These are phyloP conservation scores for Melanogaster broomeanus DNA, from an alignment of 768 basidiomycete species.

Conservation along the genomic window DNA sequence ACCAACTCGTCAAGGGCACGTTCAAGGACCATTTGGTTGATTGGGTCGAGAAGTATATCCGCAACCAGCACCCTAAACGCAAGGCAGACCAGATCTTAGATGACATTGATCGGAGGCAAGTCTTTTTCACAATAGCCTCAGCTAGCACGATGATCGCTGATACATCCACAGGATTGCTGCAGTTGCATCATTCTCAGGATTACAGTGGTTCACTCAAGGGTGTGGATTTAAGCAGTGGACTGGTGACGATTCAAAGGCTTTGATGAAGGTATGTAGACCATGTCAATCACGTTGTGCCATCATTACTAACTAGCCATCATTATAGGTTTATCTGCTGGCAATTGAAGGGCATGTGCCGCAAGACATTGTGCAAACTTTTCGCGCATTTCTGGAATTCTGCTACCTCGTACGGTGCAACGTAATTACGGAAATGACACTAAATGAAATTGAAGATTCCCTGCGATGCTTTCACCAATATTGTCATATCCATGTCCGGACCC, in stretches of 20 bases:
- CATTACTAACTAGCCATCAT: neutral
- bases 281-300: neutral
- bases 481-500: too few relatives aligned
- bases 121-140: neutral
- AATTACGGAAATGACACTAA: conserved; percentile 20
- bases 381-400: conserved; percentile 15
- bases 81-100: conserved; percentile 20
- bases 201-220: conserved; percentile 33
- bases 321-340: conserved; percentile 32
- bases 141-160: neutral
- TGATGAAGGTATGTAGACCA: conserved; percentile 38
- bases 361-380: conserved; percentile 15
- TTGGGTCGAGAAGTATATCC: conserved; percentile 7
- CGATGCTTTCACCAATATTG: conserved; percentile 20
- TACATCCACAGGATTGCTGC: conserved; percentile 25
- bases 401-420: conserved; percentile 12
- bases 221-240: conserved; percentile 40
- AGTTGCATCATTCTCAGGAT: conserved; percentile 26
- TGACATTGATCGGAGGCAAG: conserved; percentile 32
- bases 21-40: too few relatives aligned
- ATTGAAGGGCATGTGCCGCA: conserved; percentile 26
- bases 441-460: conserved; percentile 16
- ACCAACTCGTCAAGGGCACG: too few relatives aligned
- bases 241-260: conserved; percentile 37
- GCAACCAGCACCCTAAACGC: neutral